phyloP scores from a whole-genome alignment of 1,284 basidiomycete genomes.

The Leccinum subrobustum region DNA sequence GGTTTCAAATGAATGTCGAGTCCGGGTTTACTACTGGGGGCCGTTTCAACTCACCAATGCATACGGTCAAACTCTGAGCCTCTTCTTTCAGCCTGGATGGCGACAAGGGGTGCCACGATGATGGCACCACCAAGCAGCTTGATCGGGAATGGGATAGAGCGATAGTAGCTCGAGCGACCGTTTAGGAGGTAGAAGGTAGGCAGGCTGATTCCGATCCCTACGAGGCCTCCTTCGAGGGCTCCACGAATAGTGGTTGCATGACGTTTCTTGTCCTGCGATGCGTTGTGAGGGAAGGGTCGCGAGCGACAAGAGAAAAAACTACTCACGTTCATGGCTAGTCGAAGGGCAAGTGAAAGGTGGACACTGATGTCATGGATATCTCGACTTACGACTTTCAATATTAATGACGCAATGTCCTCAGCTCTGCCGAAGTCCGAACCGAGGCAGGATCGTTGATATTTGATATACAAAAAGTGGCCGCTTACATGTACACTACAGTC shows the following conservation, averaged over 20 bases:
- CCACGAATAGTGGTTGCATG: slow-evolving; percentile 56
- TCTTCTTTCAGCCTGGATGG: slow-evolving; percentile 78
- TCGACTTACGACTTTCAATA: background rate
- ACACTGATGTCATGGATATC: background rate
- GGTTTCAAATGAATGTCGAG: background rate
- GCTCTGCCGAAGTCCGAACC: slow-evolving; percentile 2
- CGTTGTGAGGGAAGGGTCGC: background rate
- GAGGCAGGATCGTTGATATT: background rate
- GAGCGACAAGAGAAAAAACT: background rate
- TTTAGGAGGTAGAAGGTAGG: slow-evolving; percentile 62
- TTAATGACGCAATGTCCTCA: slow-evolving; percentile 2
- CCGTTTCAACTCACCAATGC: slow-evolving; percentile 55
- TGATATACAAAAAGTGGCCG: slow-evolving; percentile 1
- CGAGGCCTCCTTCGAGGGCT: slow-evolving; percentile 61
- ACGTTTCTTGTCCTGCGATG: slow-evolving; percentile 49
- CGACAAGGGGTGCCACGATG: slow-evolving; percentile 65
- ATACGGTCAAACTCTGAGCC: slow-evolving; percentile 69
- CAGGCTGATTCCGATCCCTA: slow-evolving; percentile 50
- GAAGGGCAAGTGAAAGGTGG: background rate
- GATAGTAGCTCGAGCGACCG: slow-evolving; percentile 59
- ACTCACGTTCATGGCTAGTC: slow-evolving; percentile 25
- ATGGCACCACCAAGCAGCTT: slow-evolving; percentile 74
- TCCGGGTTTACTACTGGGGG: background rate
- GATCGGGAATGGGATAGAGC: slow-evolving; percentile 67
- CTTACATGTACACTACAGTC: slow-evolving; percentile 8